Percentiles rank a stretch among this genome's conserved stretches.
Conservation (phyloP, 306 rosid genomes). For the Casuarina equisetifolia region DNA sequence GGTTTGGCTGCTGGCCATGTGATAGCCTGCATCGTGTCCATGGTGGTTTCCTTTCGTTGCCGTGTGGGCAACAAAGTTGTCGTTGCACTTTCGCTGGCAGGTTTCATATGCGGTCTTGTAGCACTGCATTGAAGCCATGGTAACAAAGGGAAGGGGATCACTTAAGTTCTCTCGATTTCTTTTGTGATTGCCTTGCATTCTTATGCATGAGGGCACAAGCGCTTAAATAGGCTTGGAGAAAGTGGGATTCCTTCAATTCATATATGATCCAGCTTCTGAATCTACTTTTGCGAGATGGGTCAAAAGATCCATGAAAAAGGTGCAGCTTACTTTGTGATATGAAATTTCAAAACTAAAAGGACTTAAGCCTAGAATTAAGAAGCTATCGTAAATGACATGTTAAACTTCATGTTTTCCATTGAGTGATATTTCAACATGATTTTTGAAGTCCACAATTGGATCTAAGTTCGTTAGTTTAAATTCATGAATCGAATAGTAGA, state of each 20-base stretch:
- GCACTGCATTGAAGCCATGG: constrained; percentile 53
- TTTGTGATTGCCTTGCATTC: background rate
- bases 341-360: too few species aligned
- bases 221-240: background rate
- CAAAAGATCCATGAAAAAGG: background rate
- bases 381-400: too few species aligned
- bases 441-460: too few species aligned
- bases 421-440: too few species aligned
- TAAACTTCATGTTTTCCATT: too few species aligned
- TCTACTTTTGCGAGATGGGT: background rate
- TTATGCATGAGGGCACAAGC: background rate
- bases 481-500: too few species aligned
- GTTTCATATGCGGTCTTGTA: constrained; percentile 29
- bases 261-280: background rate
- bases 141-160: constrained; percentile 24
- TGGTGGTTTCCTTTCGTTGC: too few species aligned
- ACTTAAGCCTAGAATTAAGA: too few species aligned
- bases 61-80: constrained; percentile 37
- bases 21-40: too few species aligned
- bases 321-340: too few species aligned
- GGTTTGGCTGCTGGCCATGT: too few species aligned
- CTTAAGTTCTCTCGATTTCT: background rate
- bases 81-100: constrained; percentile 38
- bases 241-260: background rate
- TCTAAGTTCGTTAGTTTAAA: too few species aligned